Conservation (phyloP, 2,329 filamentous ascomycete genomes). For the Lecanicillium sp. region DNA sequence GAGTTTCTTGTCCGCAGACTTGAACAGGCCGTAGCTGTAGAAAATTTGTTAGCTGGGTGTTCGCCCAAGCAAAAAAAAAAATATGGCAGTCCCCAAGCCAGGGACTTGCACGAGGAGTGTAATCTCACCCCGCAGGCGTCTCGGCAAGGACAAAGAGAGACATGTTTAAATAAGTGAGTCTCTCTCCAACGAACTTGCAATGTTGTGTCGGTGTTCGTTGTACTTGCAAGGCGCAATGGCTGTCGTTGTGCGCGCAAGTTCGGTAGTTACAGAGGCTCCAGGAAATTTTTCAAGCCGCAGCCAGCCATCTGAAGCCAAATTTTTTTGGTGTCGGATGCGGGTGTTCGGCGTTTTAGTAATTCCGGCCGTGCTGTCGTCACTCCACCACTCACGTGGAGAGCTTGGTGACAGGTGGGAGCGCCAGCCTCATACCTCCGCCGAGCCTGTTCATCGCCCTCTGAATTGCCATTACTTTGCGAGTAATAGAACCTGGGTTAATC, state of each 20-base stretch:
- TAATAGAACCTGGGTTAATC: too few species aligned
- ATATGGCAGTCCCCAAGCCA: slow-evolving; percentile 3
- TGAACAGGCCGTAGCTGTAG: slow-evolving; percentile 88
- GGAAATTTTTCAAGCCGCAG: slow-evolving; percentile 35
- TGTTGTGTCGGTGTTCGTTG: slow-evolving; percentile 22
- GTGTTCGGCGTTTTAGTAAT: slow-evolving; percentile 5
- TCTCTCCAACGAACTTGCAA: slow-evolving; percentile 23
- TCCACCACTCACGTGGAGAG: slow-evolving; percentile 5
- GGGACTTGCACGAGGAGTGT: slow-evolving; percentile 7
- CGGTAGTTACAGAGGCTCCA: slow-evolving; percentile 18
- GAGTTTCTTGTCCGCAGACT: slow-evolving; percentile 97
- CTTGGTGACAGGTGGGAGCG: slow-evolving; percentile 4
- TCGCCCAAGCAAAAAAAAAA: background rate
- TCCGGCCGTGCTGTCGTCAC: slow-evolving; percentile 3
- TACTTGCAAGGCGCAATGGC: slow-evolving; percentile 29
- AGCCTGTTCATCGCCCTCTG: background rate
- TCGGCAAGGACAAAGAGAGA: slow-evolving; percentile 89
- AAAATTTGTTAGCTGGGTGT: slow-evolving; percentile 21
- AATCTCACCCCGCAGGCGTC: slow-evolving; percentile 70
- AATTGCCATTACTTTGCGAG: too few species aligned
- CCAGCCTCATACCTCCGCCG: slow-evolving; percentile 3
- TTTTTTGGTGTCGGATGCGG: slow-evolving; percentile 9
- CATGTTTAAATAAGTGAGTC: slow-evolving; percentile 46
- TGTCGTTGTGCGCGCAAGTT: slow-evolving; percentile 27
- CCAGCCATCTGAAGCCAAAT: slow-evolving; percentile 27